Evolutionary conservation across 768 basidiomycete genomes (phyloP), one percentile per base, ranked within the genome.

Genomic region (Suillus discolor): DNA sequence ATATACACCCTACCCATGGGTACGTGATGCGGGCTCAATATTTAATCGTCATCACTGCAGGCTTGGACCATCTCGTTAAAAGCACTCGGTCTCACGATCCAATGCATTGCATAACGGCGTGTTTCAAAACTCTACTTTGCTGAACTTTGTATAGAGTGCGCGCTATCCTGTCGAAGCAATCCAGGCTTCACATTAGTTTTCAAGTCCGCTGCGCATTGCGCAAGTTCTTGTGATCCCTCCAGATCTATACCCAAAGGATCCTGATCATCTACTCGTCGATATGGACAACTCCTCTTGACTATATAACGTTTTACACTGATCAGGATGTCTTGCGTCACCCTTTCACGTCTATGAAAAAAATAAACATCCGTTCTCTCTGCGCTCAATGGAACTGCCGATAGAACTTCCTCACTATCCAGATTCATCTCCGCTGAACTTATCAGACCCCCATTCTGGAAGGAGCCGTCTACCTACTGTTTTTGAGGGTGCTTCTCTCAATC

Each of bases 391-490:
- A 61, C 60, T 15, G 62, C 61, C 72, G 74, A 77, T 74, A 69
- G 67, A 71, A 67, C 54, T 65, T 47, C 38, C 9, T 60, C 54
- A 28, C 44, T 36, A 41, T 63, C 38, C 57, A 28, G 23, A 57
- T 78, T 78, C 77, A 78, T 78, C 69, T 78, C 77, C 73, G 73
- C 75, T 70, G 36, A 38, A 62, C 66, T 61, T 64, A 63, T 59
- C 60, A 57, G 62, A 12, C 23, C 8, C 23, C 71, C 64, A 53
- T 3, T 76, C 72, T 62, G 25, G 74, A 72, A 68, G 73, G 62
- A 64, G 42, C 61, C 47, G 59, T 63, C 62, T 23, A 45, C 12
- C 60, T 71, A 36, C 74, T 70, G 31, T 18, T 61, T 70, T 74
- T 39, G 47, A 66, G 66, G n/a, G 9, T 6, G 64, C 66, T 76